Conservation (phyloP, 2,329 filamentous ascomycete genomes). For the Alternaria brassicae region DNA sequence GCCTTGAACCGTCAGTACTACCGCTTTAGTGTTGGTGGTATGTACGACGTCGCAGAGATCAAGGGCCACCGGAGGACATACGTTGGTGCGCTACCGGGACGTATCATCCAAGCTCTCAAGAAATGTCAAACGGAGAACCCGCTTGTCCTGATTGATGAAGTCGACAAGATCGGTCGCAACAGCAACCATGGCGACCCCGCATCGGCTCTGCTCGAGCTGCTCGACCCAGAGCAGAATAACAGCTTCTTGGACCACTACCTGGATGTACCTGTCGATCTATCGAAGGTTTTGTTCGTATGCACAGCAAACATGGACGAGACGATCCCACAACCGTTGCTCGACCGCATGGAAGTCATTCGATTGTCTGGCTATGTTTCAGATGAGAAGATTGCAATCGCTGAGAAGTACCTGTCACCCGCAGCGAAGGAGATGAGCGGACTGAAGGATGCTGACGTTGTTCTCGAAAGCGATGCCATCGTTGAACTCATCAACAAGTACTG, state of each 20-base stretch:
- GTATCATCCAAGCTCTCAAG: conserved; percentile 97
- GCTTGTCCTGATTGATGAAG: conserved; percentile 92
- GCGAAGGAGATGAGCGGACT: conserved; percentile 94
- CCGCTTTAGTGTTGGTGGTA: conserved; percentile 94
- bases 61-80: conserved; percentile 97
- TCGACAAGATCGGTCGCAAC: conserved; percentile 96
- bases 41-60: conserved; percentile 98
- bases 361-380: conserved; percentile 96
- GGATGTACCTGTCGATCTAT: conserved; percentile 96
- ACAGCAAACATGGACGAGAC: conserved; percentile 99
- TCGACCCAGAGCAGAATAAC: conserved; percentile 96
- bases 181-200: conserved; percentile 92
- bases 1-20: conserved; percentile 97
- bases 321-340: conserved; percentile 89
- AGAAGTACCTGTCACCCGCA: conserved; percentile 88
- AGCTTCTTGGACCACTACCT: conserved; percentile 99
- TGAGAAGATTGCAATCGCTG: conserved; percentile 98
- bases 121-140: conserved; percentile 99
- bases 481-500: conserved; percentile 99
- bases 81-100: conserved; percentile 90
- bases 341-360: conserved; percentile 97
- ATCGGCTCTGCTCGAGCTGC: conserved; percentile 87
- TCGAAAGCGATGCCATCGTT: conserved; percentile 86
- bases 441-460: conserved; percentile 86
- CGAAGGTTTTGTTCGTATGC: conserved; percentile 97